Percentiles rank a stretch among this genome's conserved stretches.
These are phyloP conservation scores for Cercospora sp. DNA, from an alignment of 2,329 filamentous ascomycete genomes.

Conservation along the genomic window DNA sequence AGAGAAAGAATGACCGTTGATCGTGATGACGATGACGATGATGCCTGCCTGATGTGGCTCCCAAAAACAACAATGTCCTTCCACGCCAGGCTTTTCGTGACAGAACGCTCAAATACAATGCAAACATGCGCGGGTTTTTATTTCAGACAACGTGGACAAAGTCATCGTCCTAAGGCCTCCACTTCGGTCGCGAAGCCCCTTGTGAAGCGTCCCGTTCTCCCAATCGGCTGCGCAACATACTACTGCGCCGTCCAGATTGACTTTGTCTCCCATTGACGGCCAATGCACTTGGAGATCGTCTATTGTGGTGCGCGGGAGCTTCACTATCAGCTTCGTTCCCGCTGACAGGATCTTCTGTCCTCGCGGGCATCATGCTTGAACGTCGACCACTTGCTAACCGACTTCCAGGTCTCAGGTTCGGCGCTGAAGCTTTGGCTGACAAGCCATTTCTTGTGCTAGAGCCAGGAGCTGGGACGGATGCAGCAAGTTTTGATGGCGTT, in stretches of 20 bases:
- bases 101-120: background rate
- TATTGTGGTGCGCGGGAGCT: slow-evolving; percentile 25
- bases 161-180: slow-evolving; percentile 18
- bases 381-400: slow-evolving; percentile 21
- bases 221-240: slow-evolving; percentile 23
- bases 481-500: slow-evolving; percentile 16
- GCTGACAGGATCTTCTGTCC: slow-evolving; percentile 19
- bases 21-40: background rate
- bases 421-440: slow-evolving; percentile 22
- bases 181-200: slow-evolving; percentile 25
- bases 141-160: background rate
- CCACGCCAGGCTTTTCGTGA: background rate
- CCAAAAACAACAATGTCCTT: background rate
- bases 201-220: slow-evolving; percentile 9
- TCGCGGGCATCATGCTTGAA: slow-evolving; percentile 29
- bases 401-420: slow-evolving; percentile 24
- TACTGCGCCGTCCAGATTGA: slow-evolving; percentile 24
- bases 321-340: slow-evolving; percentile 37
- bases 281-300: slow-evolving; percentile 26
- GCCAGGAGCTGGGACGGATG: background rate
- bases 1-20: background rate
- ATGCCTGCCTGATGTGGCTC: background rate
- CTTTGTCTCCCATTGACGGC: slow-evolving; percentile 25
- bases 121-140: background rate
- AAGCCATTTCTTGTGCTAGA: slow-evolving; percentile 10